Conservation (phyloP, 2,329 filamentous ascomycete genomes). For the Cordyceps sp. region DNA sequence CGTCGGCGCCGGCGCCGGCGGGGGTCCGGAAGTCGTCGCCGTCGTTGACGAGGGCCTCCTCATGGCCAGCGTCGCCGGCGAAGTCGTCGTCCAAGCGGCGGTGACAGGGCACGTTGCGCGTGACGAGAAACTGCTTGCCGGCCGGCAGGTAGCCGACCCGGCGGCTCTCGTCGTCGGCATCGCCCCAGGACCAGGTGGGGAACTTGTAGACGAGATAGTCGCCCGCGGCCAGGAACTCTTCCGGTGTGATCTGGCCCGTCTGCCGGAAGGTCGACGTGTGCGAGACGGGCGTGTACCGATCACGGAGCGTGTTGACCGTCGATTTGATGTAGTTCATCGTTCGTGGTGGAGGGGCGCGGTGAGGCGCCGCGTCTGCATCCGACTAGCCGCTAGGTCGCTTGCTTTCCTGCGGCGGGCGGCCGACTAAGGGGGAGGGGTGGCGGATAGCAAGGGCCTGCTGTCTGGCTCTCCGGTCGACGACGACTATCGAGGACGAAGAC, state of each 20-base stretch:
- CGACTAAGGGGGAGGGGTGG: too few relatives aligned
- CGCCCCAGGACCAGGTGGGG: slow-evolving; percentile 93
- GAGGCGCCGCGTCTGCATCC: too few relatives aligned
- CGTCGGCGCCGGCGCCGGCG: slow-evolving; percentile 29
- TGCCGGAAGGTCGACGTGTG: slow-evolving; percentile 86
- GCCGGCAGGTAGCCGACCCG: slow-evolving; percentile 67
- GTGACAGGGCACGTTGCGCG: slow-evolving; percentile 85
- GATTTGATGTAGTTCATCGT: slow-evolving; percentile 84
- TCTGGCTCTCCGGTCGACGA: too few relatives aligned
- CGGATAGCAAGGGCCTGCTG: too few relatives aligned
- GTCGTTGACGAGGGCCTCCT: slow-evolving; percentile 73
- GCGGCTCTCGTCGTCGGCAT: slow-evolving; percentile 66
- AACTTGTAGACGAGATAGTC: slow-evolving; percentile 99
- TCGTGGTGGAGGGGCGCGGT: too few relatives aligned
- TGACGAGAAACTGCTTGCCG: slow-evolving; percentile 90
- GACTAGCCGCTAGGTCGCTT: too few relatives aligned
- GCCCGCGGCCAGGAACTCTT: slow-evolving; percentile 88
- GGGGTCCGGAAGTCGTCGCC: slow-evolving; percentile 45
- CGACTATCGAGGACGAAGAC: too few relatives aligned
- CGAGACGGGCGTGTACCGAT: slow-evolving; percentile 76
- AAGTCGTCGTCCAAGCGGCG: slow-evolving; percentile 86
- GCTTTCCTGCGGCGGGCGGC: too few relatives aligned
- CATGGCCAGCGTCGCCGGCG: slow-evolving; percentile 69
- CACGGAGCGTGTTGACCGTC: slow-evolving; percentile 79
- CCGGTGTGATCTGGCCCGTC: slow-evolving; percentile 90